These are phyloP conservation scores for Haplosporangium sp. DNA, from an alignment of 371 early-diverging fungal species.

Conservation along the genomic window DNA sequence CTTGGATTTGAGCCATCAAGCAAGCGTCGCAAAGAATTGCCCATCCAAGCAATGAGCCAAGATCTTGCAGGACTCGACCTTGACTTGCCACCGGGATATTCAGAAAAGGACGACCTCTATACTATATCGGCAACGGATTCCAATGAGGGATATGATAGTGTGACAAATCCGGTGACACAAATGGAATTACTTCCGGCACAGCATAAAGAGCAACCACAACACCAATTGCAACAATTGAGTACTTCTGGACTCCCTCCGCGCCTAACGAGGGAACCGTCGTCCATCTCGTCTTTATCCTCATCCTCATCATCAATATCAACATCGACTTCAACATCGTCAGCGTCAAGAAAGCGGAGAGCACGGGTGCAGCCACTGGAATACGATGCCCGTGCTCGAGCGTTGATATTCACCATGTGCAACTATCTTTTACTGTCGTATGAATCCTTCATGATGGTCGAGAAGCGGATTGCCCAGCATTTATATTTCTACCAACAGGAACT, in stretches of 20 bases:
- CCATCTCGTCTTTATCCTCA: not conserved
- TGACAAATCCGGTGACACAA: no score
- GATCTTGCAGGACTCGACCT: constrained; percentile 24
- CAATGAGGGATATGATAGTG: not conserved
- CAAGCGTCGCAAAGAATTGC: constrained; percentile 22
- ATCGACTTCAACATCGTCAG: constrained; percentile 3
- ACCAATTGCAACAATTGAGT: not conserved
- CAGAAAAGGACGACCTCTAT: constrained; percentile 23
- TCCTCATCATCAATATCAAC: constrained; percentile 1
- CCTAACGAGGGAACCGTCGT: constrained; percentile 3
- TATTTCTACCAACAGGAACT: constrained; percentile 55
- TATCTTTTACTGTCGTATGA: constrained; percentile 43
- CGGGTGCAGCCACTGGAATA: constrained; percentile 53
- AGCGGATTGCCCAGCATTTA: constrained; percentile 49
- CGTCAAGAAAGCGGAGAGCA: constrained; percentile 3
- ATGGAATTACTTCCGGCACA: no score
- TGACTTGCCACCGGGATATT: constrained; percentile 33
- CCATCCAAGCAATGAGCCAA: constrained; percentile 15
- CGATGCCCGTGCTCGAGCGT: constrained; percentile 56
- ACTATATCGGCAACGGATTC: constrained; percentile 20
- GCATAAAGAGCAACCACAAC: constrained; percentile 2
- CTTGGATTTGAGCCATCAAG: constrained; percentile 52
- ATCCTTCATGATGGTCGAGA: constrained; percentile 37
- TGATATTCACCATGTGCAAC: constrained; percentile 52
- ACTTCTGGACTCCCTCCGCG: constrained; percentile 36